Percentiles rank a stretch among this genome's conserved stretches.
Conservation (phyloP, 768 basidiomycete genomes). For the Chalciporus piperatus region DNA sequence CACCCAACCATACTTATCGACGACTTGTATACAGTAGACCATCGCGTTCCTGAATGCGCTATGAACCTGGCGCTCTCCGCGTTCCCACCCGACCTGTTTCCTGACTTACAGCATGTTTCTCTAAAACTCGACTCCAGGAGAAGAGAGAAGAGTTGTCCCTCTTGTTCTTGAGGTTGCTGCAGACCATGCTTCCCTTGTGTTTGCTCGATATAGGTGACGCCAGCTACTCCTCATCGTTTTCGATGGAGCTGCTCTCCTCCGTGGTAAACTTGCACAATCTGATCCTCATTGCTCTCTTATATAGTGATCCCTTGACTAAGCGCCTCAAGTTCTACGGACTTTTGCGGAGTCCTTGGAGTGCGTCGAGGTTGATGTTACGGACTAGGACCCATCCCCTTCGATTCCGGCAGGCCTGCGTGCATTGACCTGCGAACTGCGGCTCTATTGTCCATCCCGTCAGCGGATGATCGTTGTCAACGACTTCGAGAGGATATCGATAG, state of each 20-base stretch:
- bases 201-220: constrained; percentile 65
- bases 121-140: constrained; percentile 42
- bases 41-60: constrained; percentile 17
- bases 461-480: constrained; percentile 62
- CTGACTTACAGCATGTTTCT: constrained; percentile 68
- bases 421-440: constrained; percentile 54
- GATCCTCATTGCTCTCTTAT: neutral
- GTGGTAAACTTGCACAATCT: constrained; percentile 42
- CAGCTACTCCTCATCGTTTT: constrained; percentile 51
- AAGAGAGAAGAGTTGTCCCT: constrained; percentile 52
- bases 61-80: constrained; percentile 39
- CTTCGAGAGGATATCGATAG: constrained; percentile 51
- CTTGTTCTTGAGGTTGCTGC: constrained; percentile 46
- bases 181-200: constrained; percentile 42
- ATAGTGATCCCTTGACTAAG: constrained; percentile 32
- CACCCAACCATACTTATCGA: constrained; percentile 22
- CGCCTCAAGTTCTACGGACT: constrained; percentile 60
- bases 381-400: no score
- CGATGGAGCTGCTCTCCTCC: constrained; percentile 48
- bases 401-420: constrained; percentile 54
- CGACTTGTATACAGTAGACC: constrained; percentile 37
- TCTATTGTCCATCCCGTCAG: constrained; percentile 53
- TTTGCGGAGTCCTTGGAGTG: constrained; percentile 60
- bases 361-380: no score
- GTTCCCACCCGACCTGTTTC: constrained; percentile 58